Evolutionary conservation across 257 asterid species (phyloP), one percentile per base, ranked within the genome.

Genomic region (Scutellaria minor): DNA sequence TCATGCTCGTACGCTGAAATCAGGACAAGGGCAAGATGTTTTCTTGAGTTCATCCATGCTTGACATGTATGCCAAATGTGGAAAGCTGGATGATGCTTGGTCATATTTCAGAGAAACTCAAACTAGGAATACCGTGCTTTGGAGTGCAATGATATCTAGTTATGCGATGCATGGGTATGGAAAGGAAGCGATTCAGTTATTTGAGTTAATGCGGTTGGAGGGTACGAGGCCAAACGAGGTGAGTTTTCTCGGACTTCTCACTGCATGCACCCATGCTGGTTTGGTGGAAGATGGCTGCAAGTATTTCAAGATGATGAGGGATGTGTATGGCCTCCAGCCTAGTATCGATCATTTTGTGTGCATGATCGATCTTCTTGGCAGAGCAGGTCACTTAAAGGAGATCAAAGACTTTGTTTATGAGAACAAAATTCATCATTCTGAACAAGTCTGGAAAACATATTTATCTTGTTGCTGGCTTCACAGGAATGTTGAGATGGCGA

Each of bases 11-110:
- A 71, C 86, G 14, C 79, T 82, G 66, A 87, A 88, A 78, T 78
- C 66, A 45, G 97, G 96, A 61, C 85, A 89, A 51, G 71, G 11
- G 7, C 75, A 66, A 53, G 93, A 88, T 67, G 55, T 84, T 48
- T 73, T 81, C 77, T 71, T 88, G 66, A 63, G 82, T 76, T 82
- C 97, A 14, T 81, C 96, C 51, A 72, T 88, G 76, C 84, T 88
- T 58, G 87, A 85, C 80, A 90, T 90, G 97, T 90, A 90, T 62
- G 91, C 96, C 74, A 90, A 88, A 82, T 88, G 96, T 65, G 95
- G 95, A 53, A 83, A 78, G 75, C 60, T 86, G 80, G 83, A 81
- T 13, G 81, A 84, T 56, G 81, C 96, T 58, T 68, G 64, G 85
- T 75, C 80, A 52, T 58, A 79, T 75, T 90, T 88, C 72, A 39